A percentile compares a stretch with the other conserved stretches of the same genome.
Evolutionary conservation across 31 red algal species (phyloP).

Genomic region (Bonnemaisonia californica): DNA sequence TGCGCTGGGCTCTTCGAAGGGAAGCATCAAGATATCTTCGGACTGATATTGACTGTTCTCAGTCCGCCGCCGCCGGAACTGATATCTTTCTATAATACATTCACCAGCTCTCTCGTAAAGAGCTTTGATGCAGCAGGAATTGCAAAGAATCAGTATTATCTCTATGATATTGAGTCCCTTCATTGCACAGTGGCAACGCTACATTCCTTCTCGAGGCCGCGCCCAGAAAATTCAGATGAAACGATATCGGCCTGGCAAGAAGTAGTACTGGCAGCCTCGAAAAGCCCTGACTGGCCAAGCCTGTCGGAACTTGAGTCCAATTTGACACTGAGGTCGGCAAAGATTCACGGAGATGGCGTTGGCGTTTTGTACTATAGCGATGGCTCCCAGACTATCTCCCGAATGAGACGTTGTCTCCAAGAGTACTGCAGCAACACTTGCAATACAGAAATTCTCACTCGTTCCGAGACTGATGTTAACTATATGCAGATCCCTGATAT

Average conservation of each 20-base stretch:
- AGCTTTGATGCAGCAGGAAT: constrained; percentile 26
- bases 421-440: neutral
- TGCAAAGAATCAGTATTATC: neutral
- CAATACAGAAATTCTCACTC: neutral
- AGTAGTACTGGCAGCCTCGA: neutral
- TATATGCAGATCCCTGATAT: constrained; percentile 35
- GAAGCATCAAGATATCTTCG: constrained; percentile 9
- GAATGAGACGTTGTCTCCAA: constrained; percentile 33
- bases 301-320: neutral
- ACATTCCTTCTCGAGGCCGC: constrained; percentile 27
- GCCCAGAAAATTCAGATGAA: constrained; percentile 19
- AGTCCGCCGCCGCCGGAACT: constrained; percentile 25
- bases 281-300: constrained; percentile 14
- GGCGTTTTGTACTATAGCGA: constrained; percentile 28
- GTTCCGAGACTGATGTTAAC: neutral
- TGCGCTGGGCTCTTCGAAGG: neutral
- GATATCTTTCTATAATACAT: constrained; percentile 20
- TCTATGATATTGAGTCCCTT: constrained; percentile 30
- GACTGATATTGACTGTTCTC: constrained; percentile 37
- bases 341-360: constrained; percentile 40
- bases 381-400: constrained; percentile 11
- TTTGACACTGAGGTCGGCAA: constrained; percentile 9
- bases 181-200: constrained; percentile 48
- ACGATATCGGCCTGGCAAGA: constrained; percentile 30
- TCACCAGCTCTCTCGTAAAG: constrained; percentile 21